Evolutionary conservation across 768 basidiomycete species (phyloP), one percentile per base, ranked within the genome.

Genomic region (Lepiota brunneoincarnata): DNA sequence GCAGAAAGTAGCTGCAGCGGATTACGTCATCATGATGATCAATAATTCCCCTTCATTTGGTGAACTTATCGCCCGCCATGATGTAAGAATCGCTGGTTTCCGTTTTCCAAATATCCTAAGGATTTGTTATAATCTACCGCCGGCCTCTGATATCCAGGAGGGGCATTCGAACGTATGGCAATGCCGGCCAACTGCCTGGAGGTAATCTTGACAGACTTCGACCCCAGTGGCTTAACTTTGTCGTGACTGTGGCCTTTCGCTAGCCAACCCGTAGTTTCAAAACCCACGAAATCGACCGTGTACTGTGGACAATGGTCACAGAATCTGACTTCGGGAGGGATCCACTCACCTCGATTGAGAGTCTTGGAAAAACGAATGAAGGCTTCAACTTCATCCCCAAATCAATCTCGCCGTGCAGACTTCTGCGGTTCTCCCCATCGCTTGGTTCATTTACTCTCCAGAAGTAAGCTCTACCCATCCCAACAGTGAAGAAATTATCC

Each of bases 401-500:
- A 20, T 54, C 52, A 26, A 54, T 46, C 24, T 54, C 52, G 18
- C 52, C 52, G 6, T 46, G 52, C 14, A 54, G 11, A 26, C 17
- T 20, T 18, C 36, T 54, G 17, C 52, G 35, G 21, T 40, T 54
- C 12, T 21, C 11, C 2, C 44, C 52, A 3, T 38, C 17, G 5
- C 37, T 38, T 38, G 43, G 21, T 15, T 54, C 52, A 20, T 54
- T 14, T 6, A 28, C 52, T 14, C 21, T 31, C 82, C 81, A 86
- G 63, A 82, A 81, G 34, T 73, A 72, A 1, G 75, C 82, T 41
- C 69, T 68, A 7, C 75, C 75, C 15, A 71, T 69, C 18, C 57
- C 65, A 42, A 72, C 69, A 6, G 63, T 57, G 65, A 84, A 81
- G 49, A 71, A 71, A 56, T 78, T 81, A 62, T 79, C 74, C 31